These are phyloP conservation scores for Nasturtium officinale DNA, from an alignment of 345 rosid genomes.

Conservation along the genomic window DNA sequence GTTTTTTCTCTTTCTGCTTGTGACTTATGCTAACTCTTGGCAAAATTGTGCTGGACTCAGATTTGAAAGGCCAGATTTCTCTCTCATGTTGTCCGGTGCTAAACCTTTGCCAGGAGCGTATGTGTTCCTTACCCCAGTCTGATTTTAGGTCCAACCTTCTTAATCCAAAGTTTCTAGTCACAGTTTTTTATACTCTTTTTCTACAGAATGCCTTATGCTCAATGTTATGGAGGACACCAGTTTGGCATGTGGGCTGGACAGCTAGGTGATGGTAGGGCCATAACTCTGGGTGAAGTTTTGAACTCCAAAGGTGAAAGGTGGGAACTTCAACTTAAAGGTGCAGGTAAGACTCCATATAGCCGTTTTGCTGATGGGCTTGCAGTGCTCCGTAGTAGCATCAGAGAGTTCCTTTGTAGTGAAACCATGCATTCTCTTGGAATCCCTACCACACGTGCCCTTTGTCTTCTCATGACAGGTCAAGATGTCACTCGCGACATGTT, in stretches of 20 bases:
- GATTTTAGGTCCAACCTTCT: not conserved
- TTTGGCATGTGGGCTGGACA: slow-evolving; percentile 99
- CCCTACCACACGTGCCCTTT: slow-evolving; percentile 95
- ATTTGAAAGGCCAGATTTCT: slow-evolving; percentile 85
- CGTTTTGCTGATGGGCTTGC: slow-evolving; percentile 99
- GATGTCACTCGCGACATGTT: slow-evolving; percentile 93
- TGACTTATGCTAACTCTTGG: slow-evolving; percentile 5
- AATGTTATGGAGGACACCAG: slow-evolving; percentile 97
- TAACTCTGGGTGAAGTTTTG: slow-evolving; percentile 83
- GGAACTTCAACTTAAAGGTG: slow-evolving; percentile 98
- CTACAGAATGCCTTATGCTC: slow-evolving; percentile 80
- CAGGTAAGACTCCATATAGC: slow-evolving; percentile 95
- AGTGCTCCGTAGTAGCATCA: slow-evolving; percentile 90
- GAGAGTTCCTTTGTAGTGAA: slow-evolving; percentile 97
- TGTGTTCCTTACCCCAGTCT: slow-evolving; percentile 42
- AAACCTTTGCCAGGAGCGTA: slow-evolving; percentile 75
- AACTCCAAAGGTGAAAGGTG: slow-evolving; percentile 86
- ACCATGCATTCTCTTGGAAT: slow-evolving; percentile 91
- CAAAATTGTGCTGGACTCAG: slow-evolving; percentile 47
- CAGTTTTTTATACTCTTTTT: slow-evolving; percentile 22
- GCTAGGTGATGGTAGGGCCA: slow-evolving; percentile 98
- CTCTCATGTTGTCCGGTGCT: slow-evolving; percentile 76
- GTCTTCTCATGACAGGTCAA: slow-evolving; percentile 91
- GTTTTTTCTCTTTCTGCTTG: not conserved
- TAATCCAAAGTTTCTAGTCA: slow-evolving; percentile 8